Conservation (phyloP, 1,284 basidiomycete species). For the Trichosporon inkin region DNA sequence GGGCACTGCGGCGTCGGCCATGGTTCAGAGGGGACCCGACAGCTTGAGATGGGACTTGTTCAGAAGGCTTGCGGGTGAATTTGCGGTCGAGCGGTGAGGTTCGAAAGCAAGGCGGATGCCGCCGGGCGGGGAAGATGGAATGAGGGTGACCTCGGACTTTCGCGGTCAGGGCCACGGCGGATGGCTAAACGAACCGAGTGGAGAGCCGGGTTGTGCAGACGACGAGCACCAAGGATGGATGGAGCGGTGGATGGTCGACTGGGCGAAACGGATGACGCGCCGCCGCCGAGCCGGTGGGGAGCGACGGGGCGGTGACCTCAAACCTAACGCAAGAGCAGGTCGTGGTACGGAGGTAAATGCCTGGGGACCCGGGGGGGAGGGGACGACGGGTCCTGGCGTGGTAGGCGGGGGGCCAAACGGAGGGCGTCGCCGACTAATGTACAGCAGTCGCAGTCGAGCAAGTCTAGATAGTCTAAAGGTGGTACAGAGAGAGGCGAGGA, state of each 20-base stretch:
- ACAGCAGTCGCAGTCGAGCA: slow-evolving; percentile 7
- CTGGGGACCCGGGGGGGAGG: slow-evolving; percentile 7
- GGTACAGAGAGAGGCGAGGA: not conserved
- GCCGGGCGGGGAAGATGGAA: slow-evolving; percentile 1
- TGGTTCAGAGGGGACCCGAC: slow-evolving; percentile 8
- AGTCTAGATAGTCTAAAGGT: slow-evolving; percentile 7
- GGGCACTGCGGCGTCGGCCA: slow-evolving; percentile 15
- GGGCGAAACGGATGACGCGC: not conserved
- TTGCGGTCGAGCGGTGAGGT: not conserved
- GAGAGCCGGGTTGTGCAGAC: not conserved
- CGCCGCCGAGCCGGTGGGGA: not conserved
- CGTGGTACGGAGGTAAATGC: slow-evolving; percentile 7
- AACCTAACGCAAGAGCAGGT: not conserved
- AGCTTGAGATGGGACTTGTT: slow-evolving; percentile 1
- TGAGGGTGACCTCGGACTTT: slow-evolving; percentile 5
- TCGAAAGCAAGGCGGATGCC: slow-evolving; percentile 3
- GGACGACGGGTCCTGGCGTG: not conserved
- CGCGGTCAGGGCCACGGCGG: slow-evolving; percentile 3
- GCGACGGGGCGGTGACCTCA: not conserved
- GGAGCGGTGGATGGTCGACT: not conserved
- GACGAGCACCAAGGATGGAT: not conserved
- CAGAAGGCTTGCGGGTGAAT: not conserved
- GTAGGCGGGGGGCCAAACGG: not conserved
- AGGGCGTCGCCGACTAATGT: not conserved
- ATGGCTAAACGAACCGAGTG: slow-evolving; percentile 1